These are phyloP conservation scores for Neofusicoccum parvum DNA, from an alignment of 2,329 filamentous ascomycete genomes.

Conservation along the genomic window DNA sequence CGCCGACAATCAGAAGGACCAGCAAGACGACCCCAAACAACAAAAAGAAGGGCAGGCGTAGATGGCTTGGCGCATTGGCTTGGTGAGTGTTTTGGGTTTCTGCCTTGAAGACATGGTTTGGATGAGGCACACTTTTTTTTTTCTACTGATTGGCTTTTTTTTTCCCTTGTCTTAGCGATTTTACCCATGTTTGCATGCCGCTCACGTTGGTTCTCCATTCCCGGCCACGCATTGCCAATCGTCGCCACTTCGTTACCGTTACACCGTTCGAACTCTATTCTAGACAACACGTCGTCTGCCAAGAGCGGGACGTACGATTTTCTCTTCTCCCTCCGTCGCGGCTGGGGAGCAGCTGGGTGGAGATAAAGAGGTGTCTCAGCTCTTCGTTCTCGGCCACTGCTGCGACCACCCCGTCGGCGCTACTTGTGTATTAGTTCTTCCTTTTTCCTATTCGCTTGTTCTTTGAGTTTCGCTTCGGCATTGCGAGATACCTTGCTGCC, in stretches of 20 bases:
- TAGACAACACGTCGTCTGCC: constrained; percentile 3
- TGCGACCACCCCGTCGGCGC: background rate
- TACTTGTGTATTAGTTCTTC: background rate
- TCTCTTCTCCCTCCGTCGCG: background rate
- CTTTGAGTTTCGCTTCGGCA: background rate
- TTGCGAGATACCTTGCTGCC: constrained; percentile 16
- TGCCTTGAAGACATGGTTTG: background rate
- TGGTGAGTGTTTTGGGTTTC: background rate
- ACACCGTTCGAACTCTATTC: constrained; percentile 1
- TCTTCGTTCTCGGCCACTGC: background rate
- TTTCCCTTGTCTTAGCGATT: constrained; percentile 7
- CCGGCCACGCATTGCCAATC: background rate
- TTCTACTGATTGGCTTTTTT: background rate
- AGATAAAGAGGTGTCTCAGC: background rate
- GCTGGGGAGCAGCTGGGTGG: background rate
- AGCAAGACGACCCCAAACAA: background rate
- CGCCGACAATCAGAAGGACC: background rate
- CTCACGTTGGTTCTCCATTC: constrained; percentile 3
- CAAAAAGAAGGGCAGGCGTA: background rate
- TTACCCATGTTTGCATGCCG: constrained; percentile 6
- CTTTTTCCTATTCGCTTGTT: background rate
- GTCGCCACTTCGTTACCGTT: background rate
- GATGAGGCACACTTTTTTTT: background rate
- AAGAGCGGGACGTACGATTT: background rate
- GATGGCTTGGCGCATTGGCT: constrained; percentile 3